Conservation (phyloP, 345 rosid species). For the Jatropha curcas region DNA sequence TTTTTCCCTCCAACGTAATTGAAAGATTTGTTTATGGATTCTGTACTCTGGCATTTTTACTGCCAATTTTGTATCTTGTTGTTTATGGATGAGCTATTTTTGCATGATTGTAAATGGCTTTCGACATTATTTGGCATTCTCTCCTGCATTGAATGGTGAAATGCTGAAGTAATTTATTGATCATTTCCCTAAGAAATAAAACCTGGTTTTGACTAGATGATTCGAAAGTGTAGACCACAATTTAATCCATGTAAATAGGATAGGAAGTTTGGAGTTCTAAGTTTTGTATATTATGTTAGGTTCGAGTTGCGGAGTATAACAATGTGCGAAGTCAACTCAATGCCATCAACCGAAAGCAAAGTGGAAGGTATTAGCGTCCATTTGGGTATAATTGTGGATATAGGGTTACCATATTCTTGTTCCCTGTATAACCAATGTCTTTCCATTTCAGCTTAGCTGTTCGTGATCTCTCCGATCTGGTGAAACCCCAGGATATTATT, state of each 20-base stretch:
- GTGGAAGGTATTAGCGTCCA: conserved; percentile 67
- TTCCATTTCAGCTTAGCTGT: conserved; percentile 84
- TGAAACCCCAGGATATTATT: conserved; percentile 86
- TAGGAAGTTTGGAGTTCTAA: background rate
- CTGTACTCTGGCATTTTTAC: background rate
- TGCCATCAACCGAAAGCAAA: conserved; percentile 92
- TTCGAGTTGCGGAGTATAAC: conserved; percentile 92
- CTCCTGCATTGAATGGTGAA: background rate
- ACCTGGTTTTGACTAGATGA: background rate
- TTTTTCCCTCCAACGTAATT: background rate
- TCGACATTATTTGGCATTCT: background rate
- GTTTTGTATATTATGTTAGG: conserved; percentile 44
- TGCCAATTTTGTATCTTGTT: background rate
- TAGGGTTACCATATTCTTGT: background rate
- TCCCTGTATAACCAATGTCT: conserved; percentile 25
- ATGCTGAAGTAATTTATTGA: background rate
- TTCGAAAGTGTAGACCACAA: background rate
- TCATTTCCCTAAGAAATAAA: background rate
- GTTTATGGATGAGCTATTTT: background rate
- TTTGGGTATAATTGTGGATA: background rate
- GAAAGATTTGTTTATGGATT: background rate
- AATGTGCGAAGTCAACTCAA: conserved; percentile 94
- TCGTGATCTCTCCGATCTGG: conserved; percentile 92
- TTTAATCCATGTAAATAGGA: background rate
- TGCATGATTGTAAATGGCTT: background rate